These are phyloP conservation scores for Linnemannia elongata DNA, from an alignment of 192 early-diverging fungal genomes.

Conservation along the genomic window DNA sequence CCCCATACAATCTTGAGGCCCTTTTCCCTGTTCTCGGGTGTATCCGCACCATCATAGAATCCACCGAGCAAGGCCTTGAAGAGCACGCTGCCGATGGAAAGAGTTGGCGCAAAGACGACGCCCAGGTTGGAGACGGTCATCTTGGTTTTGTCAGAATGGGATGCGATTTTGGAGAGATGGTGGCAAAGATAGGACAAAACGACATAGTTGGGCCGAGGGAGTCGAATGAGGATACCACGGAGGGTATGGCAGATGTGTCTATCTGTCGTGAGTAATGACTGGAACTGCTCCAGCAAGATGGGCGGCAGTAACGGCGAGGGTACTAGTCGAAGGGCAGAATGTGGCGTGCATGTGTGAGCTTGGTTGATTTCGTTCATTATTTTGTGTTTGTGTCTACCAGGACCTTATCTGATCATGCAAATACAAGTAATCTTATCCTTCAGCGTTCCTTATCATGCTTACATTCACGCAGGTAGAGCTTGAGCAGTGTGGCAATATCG, in stretches of 20 bases:
- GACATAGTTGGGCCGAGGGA: conserved; percentile 57
- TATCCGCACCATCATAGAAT: conserved; percentile 35
- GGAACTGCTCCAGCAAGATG: conserved; percentile 32
- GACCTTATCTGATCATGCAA: background rate
- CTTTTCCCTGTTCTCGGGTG: conserved; percentile 41
- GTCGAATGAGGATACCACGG: conserved; percentile 34
- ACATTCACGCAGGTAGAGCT: conserved; percentile 73
- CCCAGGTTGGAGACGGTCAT: conserved; percentile 74
- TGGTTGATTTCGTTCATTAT: background rate
- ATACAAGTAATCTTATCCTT: background rate
- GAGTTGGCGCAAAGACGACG: conserved; percentile 72
- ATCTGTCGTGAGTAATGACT: conserved; percentile 45
- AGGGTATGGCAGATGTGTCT: conserved; percentile 48
- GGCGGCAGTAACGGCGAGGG: conserved; percentile 36
- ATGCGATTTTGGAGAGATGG: conserved; percentile 67
- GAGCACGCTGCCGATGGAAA: conserved; percentile 66
- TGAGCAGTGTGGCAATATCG: conserved; percentile 71
- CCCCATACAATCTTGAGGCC: conserved; percentile 55
- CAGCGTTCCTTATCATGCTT: conserved; percentile 24
- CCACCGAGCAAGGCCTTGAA: conserved; percentile 67
- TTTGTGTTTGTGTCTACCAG: background rate
- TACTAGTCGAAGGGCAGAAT: conserved; percentile 13
- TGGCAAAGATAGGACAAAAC: conserved; percentile 60
- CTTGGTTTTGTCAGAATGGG: conserved; percentile 62
- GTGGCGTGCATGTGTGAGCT: background rate